Evolutionary conservation across 352 stramenopile species (phyloP).

Genomic region (Globisporangium takayamanum): DNA sequence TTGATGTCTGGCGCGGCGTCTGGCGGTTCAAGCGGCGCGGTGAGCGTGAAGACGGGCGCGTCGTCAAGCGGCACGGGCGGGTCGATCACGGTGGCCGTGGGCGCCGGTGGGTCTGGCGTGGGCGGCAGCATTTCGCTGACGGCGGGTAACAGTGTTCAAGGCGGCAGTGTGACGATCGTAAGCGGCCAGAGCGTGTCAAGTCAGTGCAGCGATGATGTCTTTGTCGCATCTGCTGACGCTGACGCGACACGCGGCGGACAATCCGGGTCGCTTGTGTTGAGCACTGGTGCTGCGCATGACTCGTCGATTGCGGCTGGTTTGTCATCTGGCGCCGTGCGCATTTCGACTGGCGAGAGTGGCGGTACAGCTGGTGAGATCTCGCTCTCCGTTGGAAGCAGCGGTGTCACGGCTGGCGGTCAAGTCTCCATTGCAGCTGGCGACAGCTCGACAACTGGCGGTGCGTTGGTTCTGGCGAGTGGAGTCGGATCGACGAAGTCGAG

Average conservation of each 20-base stretch:
- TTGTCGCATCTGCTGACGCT: conserved; percentile 2
- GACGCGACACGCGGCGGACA: not conserved
- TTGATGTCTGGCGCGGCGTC: conserved; percentile 7
- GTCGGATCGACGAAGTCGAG: conserved; percentile 19
- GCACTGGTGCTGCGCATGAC: conserved; percentile 6
- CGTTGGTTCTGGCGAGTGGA: conserved; percentile 16
- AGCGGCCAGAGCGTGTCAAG: not conserved
- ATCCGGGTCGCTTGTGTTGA: conserved; percentile 1
- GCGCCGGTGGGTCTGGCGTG: conserved; percentile 13
- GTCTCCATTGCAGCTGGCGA: conserved; percentile 10
- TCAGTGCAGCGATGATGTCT: not conserved
- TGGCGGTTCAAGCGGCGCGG: conserved; percentile 19
- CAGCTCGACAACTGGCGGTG: conserved; percentile 10
- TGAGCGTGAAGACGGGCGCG: conserved; percentile 19
- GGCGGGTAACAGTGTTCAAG: conserved; percentile 4
- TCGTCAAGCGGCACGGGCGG: conserved; percentile 21
- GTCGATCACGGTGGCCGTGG: conserved; percentile 24
- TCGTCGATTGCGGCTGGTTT: conserved; percentile 4
- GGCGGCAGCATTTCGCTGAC: conserved; percentile 21
- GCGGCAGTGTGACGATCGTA: not conserved
- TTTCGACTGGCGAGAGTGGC: conserved; percentile 9
- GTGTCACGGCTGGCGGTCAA: conserved; percentile 6
- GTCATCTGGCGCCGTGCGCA: conserved; percentile 7
- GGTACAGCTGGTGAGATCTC: conserved; percentile 13
- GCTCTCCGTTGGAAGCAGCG: conserved; percentile 16